These are phyloP conservation scores for Sicyos baderoa DNA, from an alignment of 306 rosid species.

Conservation along the genomic window DNA sequence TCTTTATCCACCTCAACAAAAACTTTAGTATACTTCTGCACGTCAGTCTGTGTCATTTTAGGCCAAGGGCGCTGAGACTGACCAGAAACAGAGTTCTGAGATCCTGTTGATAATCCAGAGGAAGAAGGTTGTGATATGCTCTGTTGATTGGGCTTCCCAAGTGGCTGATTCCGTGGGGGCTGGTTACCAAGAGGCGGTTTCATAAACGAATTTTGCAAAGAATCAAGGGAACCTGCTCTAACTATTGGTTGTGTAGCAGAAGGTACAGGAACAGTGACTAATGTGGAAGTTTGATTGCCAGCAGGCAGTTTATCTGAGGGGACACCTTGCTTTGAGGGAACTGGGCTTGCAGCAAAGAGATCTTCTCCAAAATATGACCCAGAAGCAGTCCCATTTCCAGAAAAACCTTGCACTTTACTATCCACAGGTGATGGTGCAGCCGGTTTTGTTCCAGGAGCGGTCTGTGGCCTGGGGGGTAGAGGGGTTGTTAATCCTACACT, in stretches of 20 bases:
- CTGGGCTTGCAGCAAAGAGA: conserved; percentile 50
- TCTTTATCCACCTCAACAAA: conserved; percentile 88
- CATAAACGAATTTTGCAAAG: conserved; percentile 40
- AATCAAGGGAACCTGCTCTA: conserved; percentile 34
- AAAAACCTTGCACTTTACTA: conserved; percentile 30
- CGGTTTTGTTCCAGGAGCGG: conserved; percentile 37
- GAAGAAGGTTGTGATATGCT: conserved; percentile 34
- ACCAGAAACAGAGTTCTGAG: conserved; percentile 46
- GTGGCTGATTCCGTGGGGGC: conserved; percentile 39
- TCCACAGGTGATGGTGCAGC: conserved; percentile 41
- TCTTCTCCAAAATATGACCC: conserved; percentile 64
- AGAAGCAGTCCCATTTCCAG: conserved; percentile 62
- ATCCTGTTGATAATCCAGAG: conserved; percentile 40
- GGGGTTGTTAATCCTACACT: conserved; percentile 44
- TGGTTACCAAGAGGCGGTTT: conserved; percentile 47
- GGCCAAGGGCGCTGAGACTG: conserved; percentile 77
- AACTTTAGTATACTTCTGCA: conserved; percentile 82
- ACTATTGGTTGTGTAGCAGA: conserved; percentile 42
- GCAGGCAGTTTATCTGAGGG: conserved; percentile 38
- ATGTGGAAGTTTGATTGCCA: conserved; percentile 34
- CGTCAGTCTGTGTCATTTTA: conserved; percentile 65
- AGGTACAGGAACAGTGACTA: conserved; percentile 42
- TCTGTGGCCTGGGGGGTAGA: conserved; percentile 38
- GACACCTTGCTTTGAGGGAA: conserved; percentile 47
- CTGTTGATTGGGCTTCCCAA: conserved; percentile 42